Conservation (phyloP, 1,284 basidiomycete species). For the Kalmanozyma brasiliensis region DNA sequence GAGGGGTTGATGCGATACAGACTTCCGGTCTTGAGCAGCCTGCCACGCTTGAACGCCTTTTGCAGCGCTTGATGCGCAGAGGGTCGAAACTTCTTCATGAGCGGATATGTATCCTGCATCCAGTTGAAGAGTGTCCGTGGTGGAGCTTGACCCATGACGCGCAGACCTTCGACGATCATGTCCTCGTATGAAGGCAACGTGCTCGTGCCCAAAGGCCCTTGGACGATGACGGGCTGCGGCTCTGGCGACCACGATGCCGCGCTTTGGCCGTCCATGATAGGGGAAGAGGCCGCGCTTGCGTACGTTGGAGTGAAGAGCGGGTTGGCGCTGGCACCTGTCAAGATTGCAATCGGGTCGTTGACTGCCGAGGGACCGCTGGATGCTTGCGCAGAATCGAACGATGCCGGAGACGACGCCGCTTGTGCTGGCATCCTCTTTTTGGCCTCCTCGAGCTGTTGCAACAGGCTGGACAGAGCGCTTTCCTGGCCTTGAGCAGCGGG, state of each 20-base stretch:
- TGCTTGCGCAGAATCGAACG: background rate
- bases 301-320: constrained; percentile 31
- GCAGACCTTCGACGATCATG: constrained; percentile 62
- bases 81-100: constrained; percentile 65
- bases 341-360: constrained; percentile 40
- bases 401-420: constrained; percentile 7
- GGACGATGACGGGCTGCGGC: constrained; percentile 41
- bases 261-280: constrained; percentile 2
- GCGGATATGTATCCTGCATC: constrained; percentile 63
- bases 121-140: constrained; percentile 60
- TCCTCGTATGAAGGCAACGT: constrained; percentile 62
- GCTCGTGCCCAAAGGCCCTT: constrained; percentile 50
- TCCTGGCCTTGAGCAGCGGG: constrained; percentile 15
- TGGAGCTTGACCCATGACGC: constrained; percentile 53
- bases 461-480: constrained; percentile 24
- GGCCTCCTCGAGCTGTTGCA: constrained; percentile 45
- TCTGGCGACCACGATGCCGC: constrained; percentile 36
- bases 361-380: constrained; percentile 1
- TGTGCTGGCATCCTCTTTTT: constrained; percentile 23
- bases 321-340: constrained; percentile 47
- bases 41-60: constrained; percentile 64
- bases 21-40: constrained; percentile 61
- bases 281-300: background rate
- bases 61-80: constrained; percentile 65
- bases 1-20: constrained; percentile 63